Evolutionary conservation across 371 early-diverging fungal species (phyloP), one percentile per base, ranked within the genome.

Genomic region (Mucor sp.): DNA sequence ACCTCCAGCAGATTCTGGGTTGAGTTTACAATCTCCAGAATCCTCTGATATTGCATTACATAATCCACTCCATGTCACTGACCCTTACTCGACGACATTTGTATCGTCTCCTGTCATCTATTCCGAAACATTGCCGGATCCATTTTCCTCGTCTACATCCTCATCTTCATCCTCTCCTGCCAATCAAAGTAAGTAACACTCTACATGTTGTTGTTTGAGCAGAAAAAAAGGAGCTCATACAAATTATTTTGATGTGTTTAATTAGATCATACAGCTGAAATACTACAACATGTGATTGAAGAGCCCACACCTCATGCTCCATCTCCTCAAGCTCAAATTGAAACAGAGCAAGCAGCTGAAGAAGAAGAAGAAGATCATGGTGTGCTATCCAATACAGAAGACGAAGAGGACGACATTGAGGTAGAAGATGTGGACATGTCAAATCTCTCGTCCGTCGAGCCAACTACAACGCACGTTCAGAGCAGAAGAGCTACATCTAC

Each of bases 221-320:
- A 41, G 17, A 17, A 41, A 41, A 47, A 21, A 47, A 47, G 47
- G 23, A 47, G 47, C 41, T 41, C 5, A 41, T 12, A 35, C 37
- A 11, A 6, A 41, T 21, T n/a, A 47, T 47, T 21, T 47, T 19
- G 19, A 19, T 47, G 19, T 47, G 21, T 17, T 44, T 61, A 3
- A 47, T 61, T 47, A 43, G 44, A 47, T 28, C 32, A 47, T 19
- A 32, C 59, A 14, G n/a, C 41, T 37, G 25, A 33, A 12, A 59
- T 35, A n/a, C 12, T 59, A 17, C 55, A 72, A 28, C 75, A 57
- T 50, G 75, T 75, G 19, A 33, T 74, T n/a, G 48, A 58, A 33
- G 66, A 66, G 30, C 50, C 41, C 23, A 7, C 62, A 12, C 28
- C 59, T 47, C 44, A n/a, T 19, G 19, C 19, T 44, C 14, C 37